Base-by-base conservation (phyloP, 345 rosid genomes). In the Litchi chinensis region DNA sequence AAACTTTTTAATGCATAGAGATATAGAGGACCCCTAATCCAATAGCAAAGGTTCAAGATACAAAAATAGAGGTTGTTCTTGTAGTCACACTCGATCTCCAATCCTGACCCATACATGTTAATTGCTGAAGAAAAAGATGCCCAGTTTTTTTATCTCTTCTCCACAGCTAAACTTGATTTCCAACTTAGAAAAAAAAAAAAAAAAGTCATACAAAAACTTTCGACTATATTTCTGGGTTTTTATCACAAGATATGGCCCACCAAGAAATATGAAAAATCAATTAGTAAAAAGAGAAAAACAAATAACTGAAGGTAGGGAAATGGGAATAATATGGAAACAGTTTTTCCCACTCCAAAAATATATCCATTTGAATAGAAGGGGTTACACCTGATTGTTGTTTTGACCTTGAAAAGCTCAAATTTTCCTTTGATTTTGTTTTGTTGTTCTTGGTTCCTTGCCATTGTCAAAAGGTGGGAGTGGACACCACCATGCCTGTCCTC, bases 401-500 rank as follows among this genome's bases (percentile, higher is more conserved):
- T 89, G 87, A 87, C 87, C 82, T 74, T 56, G 64, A 82, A 80
- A 73, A 70, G 70, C 70, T 69, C 37, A 66, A 71, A 21, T 44
- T 44, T 67, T 48, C 16, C 50, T 75, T 66, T 28, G 40, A 52
- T 63, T 81, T 77, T 60, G 40, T 50, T 79, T 68, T 5, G 15
- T 22, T 54, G 65, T 59, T 70, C 68, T 62, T 57, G 80, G 76
- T 80, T 82, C 41, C 75, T 76, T 79, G 85, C 72, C 76, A 81
- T 32, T 44, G 78, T 65, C 79, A 75, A 86, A 84, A 87, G 81
- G 76, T 81, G 75, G 3, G 40, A 83, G 83, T 79, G 83, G 93
- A 85, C 80, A 84, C 87, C 84, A 88, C 77, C 37, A 84, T 89
- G 93, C 86, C 71, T 76, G 87, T 81, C 86, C 76, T 81, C 75